A percentile compares a stretch with the other conserved stretches of the same genome.
Conservation (phyloP, 2,329 filamentous ascomycete genomes). For the Orbilia ellipsospora region DNA sequence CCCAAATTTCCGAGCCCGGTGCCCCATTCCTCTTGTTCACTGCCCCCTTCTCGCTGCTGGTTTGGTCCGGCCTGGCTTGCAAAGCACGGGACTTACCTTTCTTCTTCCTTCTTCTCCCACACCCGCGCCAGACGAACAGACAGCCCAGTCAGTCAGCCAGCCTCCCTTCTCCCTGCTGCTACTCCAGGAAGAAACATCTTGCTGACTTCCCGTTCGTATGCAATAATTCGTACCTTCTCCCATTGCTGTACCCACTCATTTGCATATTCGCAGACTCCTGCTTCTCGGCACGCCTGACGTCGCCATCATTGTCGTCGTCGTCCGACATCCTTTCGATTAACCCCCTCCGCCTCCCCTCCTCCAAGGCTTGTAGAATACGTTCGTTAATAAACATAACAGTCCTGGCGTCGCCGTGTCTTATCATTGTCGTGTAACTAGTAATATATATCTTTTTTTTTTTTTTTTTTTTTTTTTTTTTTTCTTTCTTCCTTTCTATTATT, state of each 20-base stretch:
- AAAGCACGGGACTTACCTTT: conserved; percentile 5
- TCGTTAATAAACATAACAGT: conserved; percentile 13
- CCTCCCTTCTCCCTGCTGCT: background rate
- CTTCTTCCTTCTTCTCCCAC: conserved; percentile 7
- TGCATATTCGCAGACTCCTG: conserved; percentile 19
- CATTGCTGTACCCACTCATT: conserved; percentile 18
- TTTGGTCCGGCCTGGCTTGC: background rate
- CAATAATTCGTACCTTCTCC: conserved; percentile 9
- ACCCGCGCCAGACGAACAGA: background rate
- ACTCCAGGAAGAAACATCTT: background rate
- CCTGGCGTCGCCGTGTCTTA: conserved; percentile 14
- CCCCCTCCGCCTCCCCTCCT: background rate
- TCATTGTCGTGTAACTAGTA: conserved; percentile 23
- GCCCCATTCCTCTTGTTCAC: background rate
- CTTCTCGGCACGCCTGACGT: conserved; percentile 45
- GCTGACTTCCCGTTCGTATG: background rate
- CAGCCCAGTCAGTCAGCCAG: conserved; percentile 10
- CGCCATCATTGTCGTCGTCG: conserved; percentile 8
- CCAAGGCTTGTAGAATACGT: conserved; percentile 17
- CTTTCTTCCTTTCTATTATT: conserved; percentile 21
- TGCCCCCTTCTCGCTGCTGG: background rate
- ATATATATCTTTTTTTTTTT: background rate
- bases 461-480: no score
- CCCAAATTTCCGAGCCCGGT: conserved; percentile 45
- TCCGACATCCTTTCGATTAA: conserved; percentile 28